Evolutionary conservation across 164 flowering plant genomes (phyloP), one percentile per base, ranked within the genome.

Genomic region (Annona squamosa): DNA sequence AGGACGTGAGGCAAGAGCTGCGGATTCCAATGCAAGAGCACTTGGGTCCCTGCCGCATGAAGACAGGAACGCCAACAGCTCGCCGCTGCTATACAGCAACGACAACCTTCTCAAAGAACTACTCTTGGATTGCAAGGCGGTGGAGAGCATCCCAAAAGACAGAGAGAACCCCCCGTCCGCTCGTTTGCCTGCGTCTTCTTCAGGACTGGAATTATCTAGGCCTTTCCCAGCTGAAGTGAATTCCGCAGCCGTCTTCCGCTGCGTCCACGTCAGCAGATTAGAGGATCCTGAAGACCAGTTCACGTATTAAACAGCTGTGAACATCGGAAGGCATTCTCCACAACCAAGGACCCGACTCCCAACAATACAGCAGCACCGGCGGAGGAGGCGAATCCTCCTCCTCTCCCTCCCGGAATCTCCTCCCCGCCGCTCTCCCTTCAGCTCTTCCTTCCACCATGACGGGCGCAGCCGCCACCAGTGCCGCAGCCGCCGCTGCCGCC

Each of bases 251-350:
- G 81, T 85, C 46, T 92, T 92, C 79, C 85, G 93, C 4, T 90
- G 97, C 85, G 95, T 92, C 0, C 69, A 85, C 62, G 93, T 92
- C 77, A 87, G 86, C 61, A 71, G 87, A 9, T 67, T 85, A 13
- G 92, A 87, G 26, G 93, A 88, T 7, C 77, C 74, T 0, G 90
- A 85, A 1, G 95, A 92, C 45, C 88, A 87, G 79, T 85, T 74
- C 47, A 97, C 95, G 2, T 94, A 90, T 81, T 92, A 92, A 76
- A 90, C 98, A 68, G 91, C 97, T 17, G 92, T 94, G 65, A 92
- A 81, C 82, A 94, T 94, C 3, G 90, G 94, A 1, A 97, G 98
- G 1, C 97, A 92, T 66, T 26, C 37, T 26, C 37, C 37, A 26
- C 37, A 26, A 26, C 37, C 37, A 26, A 26, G 98, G 98, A 12